Base-by-base conservation (phyloP, 2,329 filamentous ascomycete genomes). In the Aspergillus phoenicis region DNA sequence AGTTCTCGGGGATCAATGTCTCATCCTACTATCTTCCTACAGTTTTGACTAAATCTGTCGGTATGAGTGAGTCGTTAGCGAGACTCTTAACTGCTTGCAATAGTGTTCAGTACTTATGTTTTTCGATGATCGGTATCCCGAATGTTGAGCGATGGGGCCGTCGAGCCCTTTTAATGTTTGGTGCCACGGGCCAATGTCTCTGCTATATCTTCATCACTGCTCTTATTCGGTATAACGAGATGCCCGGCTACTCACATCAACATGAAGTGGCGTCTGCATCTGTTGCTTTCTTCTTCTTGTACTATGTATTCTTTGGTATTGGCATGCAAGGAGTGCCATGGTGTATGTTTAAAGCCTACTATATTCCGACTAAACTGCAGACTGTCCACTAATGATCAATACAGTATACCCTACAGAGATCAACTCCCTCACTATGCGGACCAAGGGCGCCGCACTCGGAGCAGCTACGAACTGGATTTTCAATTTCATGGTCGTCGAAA, bases 151-250 rank as follows among this genome's bases (percentile, higher is more conserved):
- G 79, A 5, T 82, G 77, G 60, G 82, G 82, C 2, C 75, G 82
- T 8, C 75, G 82, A 8, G 79, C 76, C 53, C 73, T 83, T 51
- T 81, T 84, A 80, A 82, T 84, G 74, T 68, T 68, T 17, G 80
- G 77, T 5, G 78, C 81, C n/a, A 72, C 75, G 6, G 83, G 79
- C 8, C 83, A 81, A 60, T 80, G 77, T 1, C 75, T 80, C 11
- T 85, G 81, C 65, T 84, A 80, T 73, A 73, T 81, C 17, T 68
- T 82, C 8, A 83, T 84, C 54, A 77, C 80, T 0, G 80, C 81
- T 17, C 72, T 79, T 0, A 73, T 81, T 11, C 48, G 64, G 10
- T 68, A 59, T 20, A 68, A 61, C 30, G 67, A 69, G 43, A 60
- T 66, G 39, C 51, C 61, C 1, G 65, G 33, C 15, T 68, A 66